Conservation (phyloP, 805 yeast genomes). For the Brettanomyces custersianus region DNA sequence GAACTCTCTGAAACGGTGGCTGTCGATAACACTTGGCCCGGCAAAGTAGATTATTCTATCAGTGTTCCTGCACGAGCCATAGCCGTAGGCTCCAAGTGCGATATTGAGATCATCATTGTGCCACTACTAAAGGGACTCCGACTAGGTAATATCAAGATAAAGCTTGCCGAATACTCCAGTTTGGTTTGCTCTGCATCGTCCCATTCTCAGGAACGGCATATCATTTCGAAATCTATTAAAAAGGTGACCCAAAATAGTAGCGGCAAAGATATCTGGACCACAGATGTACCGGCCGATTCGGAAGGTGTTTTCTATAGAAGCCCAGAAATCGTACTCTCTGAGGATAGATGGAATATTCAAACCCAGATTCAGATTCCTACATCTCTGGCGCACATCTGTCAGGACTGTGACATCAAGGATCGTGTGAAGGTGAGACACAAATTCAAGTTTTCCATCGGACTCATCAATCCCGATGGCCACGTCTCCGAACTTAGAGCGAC, state of each 20-base stretch:
- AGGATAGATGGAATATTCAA: constrained; percentile 69
- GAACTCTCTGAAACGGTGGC: constrained; percentile 88
- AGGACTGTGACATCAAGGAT: constrained; percentile 68
- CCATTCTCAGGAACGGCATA: constrained; percentile 52
- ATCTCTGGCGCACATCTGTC: constrained; percentile 67
- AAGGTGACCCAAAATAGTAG: constrained; percentile 29
- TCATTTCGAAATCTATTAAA: constrained; percentile 38
- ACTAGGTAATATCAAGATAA: constrained; percentile 64
- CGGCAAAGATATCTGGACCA: constrained; percentile 33
- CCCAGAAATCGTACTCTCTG: constrained; percentile 22
- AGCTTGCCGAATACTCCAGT: constrained; percentile 54
- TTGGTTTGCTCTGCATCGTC: constrained; percentile 45
- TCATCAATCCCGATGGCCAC: constrained; percentile 86
- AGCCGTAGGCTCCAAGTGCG: constrained; percentile 77
- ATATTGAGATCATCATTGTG: constrained; percentile 59
- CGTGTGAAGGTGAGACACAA: constrained; percentile 83
- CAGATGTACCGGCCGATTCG: constrained; percentile 22
- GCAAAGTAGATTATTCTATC: constrained; percentile 82
- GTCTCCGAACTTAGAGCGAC: constrained; percentile 88
- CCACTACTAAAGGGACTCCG: constrained; percentile 77
- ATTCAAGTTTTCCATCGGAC: constrained; percentile 68
- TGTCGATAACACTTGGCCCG: constrained; percentile 93
- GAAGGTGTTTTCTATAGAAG: constrained; percentile 32
- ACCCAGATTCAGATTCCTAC: constrained; percentile 60
- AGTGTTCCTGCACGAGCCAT: constrained; percentile 82